Evolutionary conservation across 805 yeast species (phyloP).

Genomic region (Yamadazyma sp.): DNA sequence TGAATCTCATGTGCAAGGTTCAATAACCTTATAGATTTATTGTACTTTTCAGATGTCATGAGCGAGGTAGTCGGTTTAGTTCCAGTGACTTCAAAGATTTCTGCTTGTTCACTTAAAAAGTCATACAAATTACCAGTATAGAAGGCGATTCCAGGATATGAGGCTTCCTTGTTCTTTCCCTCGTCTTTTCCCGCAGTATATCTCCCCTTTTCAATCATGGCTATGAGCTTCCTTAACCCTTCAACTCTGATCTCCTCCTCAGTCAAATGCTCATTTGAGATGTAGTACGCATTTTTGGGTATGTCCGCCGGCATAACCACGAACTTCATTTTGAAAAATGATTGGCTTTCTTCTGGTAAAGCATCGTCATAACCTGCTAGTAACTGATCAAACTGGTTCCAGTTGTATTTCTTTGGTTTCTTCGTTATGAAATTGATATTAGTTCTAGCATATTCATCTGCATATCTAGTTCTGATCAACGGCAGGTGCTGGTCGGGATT

Average conservation of each 20-base stretch:
- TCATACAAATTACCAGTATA: slow-evolving; percentile 83
- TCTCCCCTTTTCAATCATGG: slow-evolving; percentile 58
- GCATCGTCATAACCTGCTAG: slow-evolving; percentile 90
- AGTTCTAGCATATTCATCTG: slow-evolving; percentile 59
- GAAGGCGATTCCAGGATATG: slow-evolving; percentile 73
- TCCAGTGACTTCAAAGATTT: slow-evolving; percentile 39
- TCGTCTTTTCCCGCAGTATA: slow-evolving; percentile 39
- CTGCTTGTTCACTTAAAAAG: slow-evolving; percentile 53
- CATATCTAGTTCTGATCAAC: slow-evolving; percentile 75
- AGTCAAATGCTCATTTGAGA: slow-evolving; percentile 58
- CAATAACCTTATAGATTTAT: slow-evolving; percentile 48
- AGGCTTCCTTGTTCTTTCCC: slow-evolving; percentile 37
- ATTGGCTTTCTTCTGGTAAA: slow-evolving; percentile 51
- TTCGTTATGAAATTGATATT: slow-evolving; percentile 55
- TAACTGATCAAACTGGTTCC: slow-evolving; percentile 90
- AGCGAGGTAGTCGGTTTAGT: slow-evolving; percentile 28
- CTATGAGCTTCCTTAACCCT: slow-evolving; percentile 72
- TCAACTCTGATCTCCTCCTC: slow-evolving; percentile 92
- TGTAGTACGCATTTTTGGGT: slow-evolving; percentile 52
- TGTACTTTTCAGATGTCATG: slow-evolving; percentile 40
- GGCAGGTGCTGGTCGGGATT: slow-evolving; percentile 24
- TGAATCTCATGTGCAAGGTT: slow-evolving; percentile 68
- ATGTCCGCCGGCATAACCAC: slow-evolving; percentile 80
- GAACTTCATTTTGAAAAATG: slow-evolving; percentile 70
- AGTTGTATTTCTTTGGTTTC: slow-evolving; percentile 60